Conservation (phyloP, 768 basidiomycete genomes). For the Gloeopeniophorella convolvens region DNA sequence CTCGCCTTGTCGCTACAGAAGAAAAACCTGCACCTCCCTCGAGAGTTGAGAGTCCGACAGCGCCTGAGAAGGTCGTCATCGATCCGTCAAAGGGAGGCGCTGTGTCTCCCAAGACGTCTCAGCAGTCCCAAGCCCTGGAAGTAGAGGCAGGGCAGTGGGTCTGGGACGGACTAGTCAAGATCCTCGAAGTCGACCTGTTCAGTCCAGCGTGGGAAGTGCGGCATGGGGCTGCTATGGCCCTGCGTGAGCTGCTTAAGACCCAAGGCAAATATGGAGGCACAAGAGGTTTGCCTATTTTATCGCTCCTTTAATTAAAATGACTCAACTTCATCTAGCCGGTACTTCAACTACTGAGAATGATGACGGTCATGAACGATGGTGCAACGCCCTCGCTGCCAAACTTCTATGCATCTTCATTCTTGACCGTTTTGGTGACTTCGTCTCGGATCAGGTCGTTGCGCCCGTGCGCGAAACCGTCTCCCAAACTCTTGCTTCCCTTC, state of each 20-base stretch:
- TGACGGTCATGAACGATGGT: conserved; percentile 75
- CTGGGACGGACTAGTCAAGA: conserved; percentile 77
- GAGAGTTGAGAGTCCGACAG: conserved; percentile 52
- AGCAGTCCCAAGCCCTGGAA: conserved; percentile 71
- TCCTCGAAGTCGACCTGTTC: conserved; percentile 78
- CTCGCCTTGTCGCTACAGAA: conserved; percentile 65
- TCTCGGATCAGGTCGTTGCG: conserved; percentile 94
- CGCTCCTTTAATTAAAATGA: background rate
- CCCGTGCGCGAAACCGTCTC: conserved; percentile 96
- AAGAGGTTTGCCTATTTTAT: conserved; percentile 56
- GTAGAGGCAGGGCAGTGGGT: conserved; percentile 73
- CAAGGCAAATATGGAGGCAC: conserved; percentile 83
- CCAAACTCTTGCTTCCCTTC: conserved; percentile 84
- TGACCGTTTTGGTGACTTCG: conserved; percentile 97
- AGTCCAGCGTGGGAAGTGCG: conserved; percentile 89
- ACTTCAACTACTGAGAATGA: conserved; percentile 51
- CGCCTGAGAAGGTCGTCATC: conserved; percentile 61
- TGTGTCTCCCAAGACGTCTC: conserved; percentile 68
- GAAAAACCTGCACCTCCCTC: conserved; percentile 41
- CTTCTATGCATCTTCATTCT: conserved; percentile 86
- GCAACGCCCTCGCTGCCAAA: conserved; percentile 79
- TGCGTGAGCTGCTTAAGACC: conserved; percentile 79
- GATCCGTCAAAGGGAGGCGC: conserved; percentile 85
- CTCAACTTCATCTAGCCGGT: conserved; percentile 37
- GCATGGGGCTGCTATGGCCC: conserved; percentile 88